A percentile compares a stretch with the other conserved stretches of the same genome.
These are phyloP conservation scores for Fonsecaea erecta DNA, from an alignment of 2,329 filamentous ascomycete genomes.

Conservation along the genomic window DNA sequence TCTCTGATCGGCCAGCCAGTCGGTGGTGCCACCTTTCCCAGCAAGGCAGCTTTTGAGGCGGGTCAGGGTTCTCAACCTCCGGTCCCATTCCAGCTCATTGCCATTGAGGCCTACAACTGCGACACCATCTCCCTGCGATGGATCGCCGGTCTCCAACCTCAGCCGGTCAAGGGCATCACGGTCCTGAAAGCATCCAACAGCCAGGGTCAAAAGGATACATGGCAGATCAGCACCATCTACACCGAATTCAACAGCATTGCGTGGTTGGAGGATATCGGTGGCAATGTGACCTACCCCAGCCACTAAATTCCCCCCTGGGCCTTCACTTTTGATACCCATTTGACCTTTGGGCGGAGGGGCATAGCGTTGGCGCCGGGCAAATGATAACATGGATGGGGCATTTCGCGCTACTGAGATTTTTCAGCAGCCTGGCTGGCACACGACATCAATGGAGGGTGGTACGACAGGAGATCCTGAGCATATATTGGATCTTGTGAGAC, in stretches of 20 bases:
- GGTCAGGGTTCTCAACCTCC: slow-evolving; percentile 38
- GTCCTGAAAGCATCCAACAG: slow-evolving; percentile 38
- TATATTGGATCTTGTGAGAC: slow-evolving; percentile 4
- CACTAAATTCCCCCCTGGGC: neutral
- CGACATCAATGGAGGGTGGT: neutral
- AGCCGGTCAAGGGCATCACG: slow-evolving; percentile 42
- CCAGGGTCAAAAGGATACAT: slow-evolving; percentile 33
- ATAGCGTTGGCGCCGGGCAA: slow-evolving; percentile 20
- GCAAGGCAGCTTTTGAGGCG: slow-evolving; percentile 41
- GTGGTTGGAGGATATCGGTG: slow-evolving; percentile 34
- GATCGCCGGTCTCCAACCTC: slow-evolving; percentile 34
- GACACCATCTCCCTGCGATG: slow-evolving; percentile 42
- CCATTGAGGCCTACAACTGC: slow-evolving; percentile 40
- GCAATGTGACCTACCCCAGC: slow-evolving; percentile 27
- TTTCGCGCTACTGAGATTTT: neutral
- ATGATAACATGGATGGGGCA: neutral
- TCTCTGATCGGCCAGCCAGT: slow-evolving; percentile 38
- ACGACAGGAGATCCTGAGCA: neutral
- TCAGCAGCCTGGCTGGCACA: neutral
- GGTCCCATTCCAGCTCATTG: slow-evolving; percentile 39
- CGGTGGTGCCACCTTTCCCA: slow-evolving; percentile 41
- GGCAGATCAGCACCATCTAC: slow-evolving; percentile 43
- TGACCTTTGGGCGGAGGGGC: slow-evolving; percentile 7
- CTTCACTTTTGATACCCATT: neutral
- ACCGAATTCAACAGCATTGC: slow-evolving; percentile 44